Conservation (phyloP, 140 eudicot species). For the Cichorium intybus region DNA sequence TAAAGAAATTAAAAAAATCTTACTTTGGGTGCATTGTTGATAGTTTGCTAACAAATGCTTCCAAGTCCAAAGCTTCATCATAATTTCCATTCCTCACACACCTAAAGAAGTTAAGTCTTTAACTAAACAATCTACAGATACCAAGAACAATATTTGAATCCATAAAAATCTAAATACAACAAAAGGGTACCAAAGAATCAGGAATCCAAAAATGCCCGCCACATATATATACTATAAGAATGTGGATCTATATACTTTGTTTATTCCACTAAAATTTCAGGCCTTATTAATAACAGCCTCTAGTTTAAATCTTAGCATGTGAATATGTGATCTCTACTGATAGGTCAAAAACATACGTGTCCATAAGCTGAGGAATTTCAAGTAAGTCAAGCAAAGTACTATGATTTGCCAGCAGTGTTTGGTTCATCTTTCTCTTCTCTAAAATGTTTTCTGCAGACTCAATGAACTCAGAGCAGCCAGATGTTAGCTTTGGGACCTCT, state of each 20-base stretch:
- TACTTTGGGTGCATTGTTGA: slow-evolving; percentile 98
- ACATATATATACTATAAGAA: too few relatives aligned
- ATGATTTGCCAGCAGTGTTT: slow-evolving; percentile 80
- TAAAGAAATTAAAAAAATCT: slow-evolving; percentile 16
- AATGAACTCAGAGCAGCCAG: slow-evolving; percentile 90
- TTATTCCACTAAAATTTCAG: background rate
- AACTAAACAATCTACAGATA: background rate
- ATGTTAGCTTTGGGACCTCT: slow-evolving; percentile 91
- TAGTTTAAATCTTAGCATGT: slow-evolving; percentile 17
- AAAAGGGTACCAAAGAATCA: too few relatives aligned
- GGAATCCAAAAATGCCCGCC: too few relatives aligned
- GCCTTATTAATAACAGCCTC: slow-evolving; percentile 13
- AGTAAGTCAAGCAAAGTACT: slow-evolving; percentile 99
- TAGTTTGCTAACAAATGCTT: slow-evolving; percentile 85
- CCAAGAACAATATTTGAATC: background rate
- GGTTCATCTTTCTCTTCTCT: slow-evolving; percentile 97
- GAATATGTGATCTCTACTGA: slow-evolving; percentile 17
- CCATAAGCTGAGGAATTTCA: slow-evolving; percentile 99
- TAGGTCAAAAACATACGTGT: slow-evolving; percentile 70
- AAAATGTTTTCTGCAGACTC: slow-evolving; percentile 82
- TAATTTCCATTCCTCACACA: slow-evolving; percentile 97
- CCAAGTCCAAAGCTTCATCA: slow-evolving; percentile 97
- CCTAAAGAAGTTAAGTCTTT: slow-evolving; percentile 36
- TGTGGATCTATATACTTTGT: slow-evolving; percentile 1
- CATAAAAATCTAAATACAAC: too few relatives aligned